These are phyloP conservation scores for Penicillium riverlandense DNA, from an alignment of 495 filamentous ascomycete species.

Conservation along the genomic window DNA sequence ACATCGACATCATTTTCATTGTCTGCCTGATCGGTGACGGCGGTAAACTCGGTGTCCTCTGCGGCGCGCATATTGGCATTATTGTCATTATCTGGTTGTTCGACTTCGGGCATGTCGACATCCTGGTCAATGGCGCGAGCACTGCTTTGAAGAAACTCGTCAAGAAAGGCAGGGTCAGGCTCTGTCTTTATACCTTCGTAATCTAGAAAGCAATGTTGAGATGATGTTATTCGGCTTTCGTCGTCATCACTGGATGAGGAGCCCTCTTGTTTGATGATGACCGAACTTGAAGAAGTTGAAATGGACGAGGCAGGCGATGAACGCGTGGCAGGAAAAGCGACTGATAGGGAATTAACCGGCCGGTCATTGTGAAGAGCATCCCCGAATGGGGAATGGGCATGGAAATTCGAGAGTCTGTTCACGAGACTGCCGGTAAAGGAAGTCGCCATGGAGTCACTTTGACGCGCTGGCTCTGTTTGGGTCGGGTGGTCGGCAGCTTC, in stretches of 20 bases:
- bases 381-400: constrained; percentile 17
- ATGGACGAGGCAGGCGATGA: no score
- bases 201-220: no score
- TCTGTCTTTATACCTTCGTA: no score
- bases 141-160: no score
- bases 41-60: no score
- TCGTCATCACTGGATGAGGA: no score
- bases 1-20: no score
- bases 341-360: not conserved
- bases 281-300: not conserved
- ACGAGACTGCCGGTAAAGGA: constrained; percentile 27
- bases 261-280: constrained; percentile 4
- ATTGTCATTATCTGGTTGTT: constrained; percentile 3
- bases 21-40: no score
- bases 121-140: not conserved
- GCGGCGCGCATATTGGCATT: no score
- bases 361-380: constrained; percentile 1
- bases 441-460: not conserved
- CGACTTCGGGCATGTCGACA: constrained; percentile 2
- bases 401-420: constrained; percentile 21
- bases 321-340: not conserved
- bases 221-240: no score
- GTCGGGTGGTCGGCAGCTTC: constrained; percentile 1
- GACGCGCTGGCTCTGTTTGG: not conserved
- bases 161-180: no score